A percentile compares a stretch with the other conserved stretches of the same genome.
Conservation (phyloP, 257 asterid species). For the Fraxinus anomala region DNA sequence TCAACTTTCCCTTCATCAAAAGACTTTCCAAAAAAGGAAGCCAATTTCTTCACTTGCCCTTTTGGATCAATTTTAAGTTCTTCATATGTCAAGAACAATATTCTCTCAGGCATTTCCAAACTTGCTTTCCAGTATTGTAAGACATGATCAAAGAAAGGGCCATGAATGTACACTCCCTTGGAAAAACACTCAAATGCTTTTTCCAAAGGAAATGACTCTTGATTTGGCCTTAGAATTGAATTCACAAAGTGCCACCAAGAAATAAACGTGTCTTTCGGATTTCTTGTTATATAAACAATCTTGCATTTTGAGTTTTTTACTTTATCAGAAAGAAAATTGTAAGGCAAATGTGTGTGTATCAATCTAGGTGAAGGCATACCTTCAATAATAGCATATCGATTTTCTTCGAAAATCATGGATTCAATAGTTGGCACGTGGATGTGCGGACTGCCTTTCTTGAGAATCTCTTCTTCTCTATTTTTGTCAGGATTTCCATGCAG, state of each 20-base stretch:
- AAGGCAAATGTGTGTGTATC: constrained; percentile 42
- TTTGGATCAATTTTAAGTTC: constrained; percentile 32
- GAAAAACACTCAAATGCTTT: constrained; percentile 39
- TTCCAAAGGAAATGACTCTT: constrained; percentile 39
- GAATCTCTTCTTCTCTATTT: constrained; percentile 24
- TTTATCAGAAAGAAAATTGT: constrained; percentile 28
- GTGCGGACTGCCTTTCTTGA: constrained; percentile 37
- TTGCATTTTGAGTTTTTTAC: constrained; percentile 27
- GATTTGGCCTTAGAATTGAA: constrained; percentile 29
- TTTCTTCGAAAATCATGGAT: constrained; percentile 28
- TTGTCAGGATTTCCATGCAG: not conserved
- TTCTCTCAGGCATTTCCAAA: constrained; percentile 31
- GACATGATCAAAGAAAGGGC: constrained; percentile 43
- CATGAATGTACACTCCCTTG: constrained; percentile 40
- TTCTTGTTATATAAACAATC: constrained; percentile 39
- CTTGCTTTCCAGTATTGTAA: constrained; percentile 35
- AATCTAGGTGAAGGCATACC: constrained; percentile 35
- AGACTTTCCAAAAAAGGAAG: constrained; percentile 39
- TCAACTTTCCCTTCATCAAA: constrained; percentile 31
- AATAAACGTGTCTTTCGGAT: constrained; percentile 43
- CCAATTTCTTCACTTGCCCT: constrained; percentile 35
- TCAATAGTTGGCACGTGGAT: constrained; percentile 34
- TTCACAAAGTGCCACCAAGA: constrained; percentile 45
- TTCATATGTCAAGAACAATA: constrained; percentile 41
- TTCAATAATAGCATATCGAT: constrained; percentile 35